Base-by-base conservation (phyloP, 2,329 filamentous ascomycete species). In the Cladorrhinum sp. region DNA sequence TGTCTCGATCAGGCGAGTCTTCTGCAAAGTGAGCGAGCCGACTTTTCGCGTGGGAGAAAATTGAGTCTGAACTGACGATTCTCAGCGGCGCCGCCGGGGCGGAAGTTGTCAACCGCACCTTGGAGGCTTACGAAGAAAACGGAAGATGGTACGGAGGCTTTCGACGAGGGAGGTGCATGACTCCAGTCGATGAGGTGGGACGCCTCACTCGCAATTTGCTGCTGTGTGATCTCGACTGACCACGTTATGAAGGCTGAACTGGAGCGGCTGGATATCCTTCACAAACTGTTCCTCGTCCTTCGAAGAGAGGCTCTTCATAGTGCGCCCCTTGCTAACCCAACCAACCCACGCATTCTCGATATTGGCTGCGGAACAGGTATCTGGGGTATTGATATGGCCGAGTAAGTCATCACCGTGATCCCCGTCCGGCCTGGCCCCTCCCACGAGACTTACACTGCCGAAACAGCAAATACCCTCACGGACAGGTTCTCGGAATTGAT, bases 291-390 rank as follows among this genome's bases (percentile, higher is more conserved):
- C 69, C 79, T 82, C 16, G 82, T 89, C 20, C 85, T 85, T 55
- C 85, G 88, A 64, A 78, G 81, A 39, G 73, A 80, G 1, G 69
- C 46, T n/a, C 59, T 74, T 10, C 72, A 73, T 36, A 66, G 56
- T 20, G 66, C 71, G 1, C 75, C 76, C 1, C 75, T 77, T 6
- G 59, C 57, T 33, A 61, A 58, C 24, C 48, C 28, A n/a, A 61
- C 60, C 33, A 61, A n/a, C 14, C 64, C 65, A 3, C 58, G 55
- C 55, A 80, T 89, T 53, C 71, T 89, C 48, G 86, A 89, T 69
- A 72, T 96, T 58, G 94, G 92, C 48, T 93, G 89, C 65, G 94
- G 93, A 20, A 96, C 92, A 1, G 92, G 92, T 42, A 94, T 96
- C 63, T 98, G 94, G 94, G 86, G 89, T 46, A 90, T 96, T 68